Conservation (phyloP, 1,139 yeast species). For the Blastobotrys capitulatus region DNA sequence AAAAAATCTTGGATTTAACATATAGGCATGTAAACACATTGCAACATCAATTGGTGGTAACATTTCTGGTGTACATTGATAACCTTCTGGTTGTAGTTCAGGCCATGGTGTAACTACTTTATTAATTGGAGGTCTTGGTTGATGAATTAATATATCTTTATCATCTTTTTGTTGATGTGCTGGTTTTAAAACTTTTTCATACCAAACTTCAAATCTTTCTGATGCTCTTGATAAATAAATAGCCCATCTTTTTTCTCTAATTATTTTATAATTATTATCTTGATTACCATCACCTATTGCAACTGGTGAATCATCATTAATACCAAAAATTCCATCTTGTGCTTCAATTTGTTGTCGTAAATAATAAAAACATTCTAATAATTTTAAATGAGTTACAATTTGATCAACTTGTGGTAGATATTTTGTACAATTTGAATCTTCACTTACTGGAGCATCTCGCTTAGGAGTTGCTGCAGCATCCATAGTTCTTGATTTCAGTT, state of each 20-base stretch:
- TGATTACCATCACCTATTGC: not conserved
- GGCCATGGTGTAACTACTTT: not conserved
- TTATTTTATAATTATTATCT: not conserved
- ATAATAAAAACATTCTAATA: constrained; percentile 32
- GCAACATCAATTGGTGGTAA: constrained; percentile 39
- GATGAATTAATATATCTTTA: not conserved
- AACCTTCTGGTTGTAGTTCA: not conserved
- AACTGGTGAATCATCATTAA: not conserved
- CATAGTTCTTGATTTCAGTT: not conserved
- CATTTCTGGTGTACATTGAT: constrained; percentile 1
- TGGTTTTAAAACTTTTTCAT: constrained; percentile 10
- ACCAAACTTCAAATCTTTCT: constrained; percentile 33
- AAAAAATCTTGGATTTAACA: constrained; percentile 32
- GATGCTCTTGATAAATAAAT: constrained; percentile 33
- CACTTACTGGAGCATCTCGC: not conserved
- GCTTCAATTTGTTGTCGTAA: constrained; percentile 25
- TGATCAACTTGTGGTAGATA: not conserved
- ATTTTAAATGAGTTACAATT: constrained; percentile 33
- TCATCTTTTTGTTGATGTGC: not conserved
- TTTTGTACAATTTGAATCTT: not conserved
- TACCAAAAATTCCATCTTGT: constrained; percentile 18
- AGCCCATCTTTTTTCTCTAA: constrained; percentile 32
- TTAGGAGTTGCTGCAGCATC: not conserved
- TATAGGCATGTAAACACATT: constrained; percentile 40
- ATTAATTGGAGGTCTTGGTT: not conserved